Evolutionary conservation across 768 basidiomycete genomes (phyloP).

Genomic region (Fomitopsis pulvina): DNA sequence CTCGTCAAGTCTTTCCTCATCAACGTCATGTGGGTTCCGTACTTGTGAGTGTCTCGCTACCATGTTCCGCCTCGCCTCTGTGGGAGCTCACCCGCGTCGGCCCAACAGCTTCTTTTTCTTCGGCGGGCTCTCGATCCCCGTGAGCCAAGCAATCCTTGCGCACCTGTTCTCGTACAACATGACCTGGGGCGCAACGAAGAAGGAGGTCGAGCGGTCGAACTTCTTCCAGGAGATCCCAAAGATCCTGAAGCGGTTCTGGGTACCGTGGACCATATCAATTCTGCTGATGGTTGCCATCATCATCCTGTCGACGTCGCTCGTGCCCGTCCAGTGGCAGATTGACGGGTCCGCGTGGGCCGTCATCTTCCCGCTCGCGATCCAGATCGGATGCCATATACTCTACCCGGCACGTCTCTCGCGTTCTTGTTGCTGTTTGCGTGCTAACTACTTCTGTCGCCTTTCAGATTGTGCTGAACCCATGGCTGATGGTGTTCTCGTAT

Average conservation of each 20-base stretch:
- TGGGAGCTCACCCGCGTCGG: neutral
- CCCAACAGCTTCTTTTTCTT: slow-evolving; percentile 70
- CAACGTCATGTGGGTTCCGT: slow-evolving; percentile 33
- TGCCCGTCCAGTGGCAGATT: slow-evolving; percentile 64
- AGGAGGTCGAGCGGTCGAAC: slow-evolving; percentile 83
- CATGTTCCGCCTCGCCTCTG: neutral
- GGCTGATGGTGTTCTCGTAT: slow-evolving; percentile 81
- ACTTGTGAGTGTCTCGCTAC: slow-evolving; percentile 27
- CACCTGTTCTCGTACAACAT: slow-evolving; percentile 75
- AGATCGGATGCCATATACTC: slow-evolving; percentile 59
- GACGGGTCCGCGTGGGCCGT: slow-evolving; percentile 62
- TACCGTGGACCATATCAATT: slow-evolving; percentile 51
- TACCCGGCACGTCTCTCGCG: slow-evolving; percentile 56
- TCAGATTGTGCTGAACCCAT: slow-evolving; percentile 80
- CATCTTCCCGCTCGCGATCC: slow-evolving; percentile 65
- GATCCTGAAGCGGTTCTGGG: slow-evolving; percentile 70
- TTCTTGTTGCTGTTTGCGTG: neutral
- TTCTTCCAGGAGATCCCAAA: slow-evolving; percentile 89
- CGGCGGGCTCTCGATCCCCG: slow-evolving; percentile 66
- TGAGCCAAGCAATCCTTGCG: slow-evolving; percentile 56
- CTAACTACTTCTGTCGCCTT: slow-evolving; percentile 4
- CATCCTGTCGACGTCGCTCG: slow-evolving; percentile 42
- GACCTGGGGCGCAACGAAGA: slow-evolving; percentile 72
- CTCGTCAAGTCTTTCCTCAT: slow-evolving; percentile 22
- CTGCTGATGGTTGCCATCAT: slow-evolving; percentile 49